phyloP scores from a whole-genome alignment of 805 yeast genomes.

The Schizosaccharomyces lindneri region DNA sequence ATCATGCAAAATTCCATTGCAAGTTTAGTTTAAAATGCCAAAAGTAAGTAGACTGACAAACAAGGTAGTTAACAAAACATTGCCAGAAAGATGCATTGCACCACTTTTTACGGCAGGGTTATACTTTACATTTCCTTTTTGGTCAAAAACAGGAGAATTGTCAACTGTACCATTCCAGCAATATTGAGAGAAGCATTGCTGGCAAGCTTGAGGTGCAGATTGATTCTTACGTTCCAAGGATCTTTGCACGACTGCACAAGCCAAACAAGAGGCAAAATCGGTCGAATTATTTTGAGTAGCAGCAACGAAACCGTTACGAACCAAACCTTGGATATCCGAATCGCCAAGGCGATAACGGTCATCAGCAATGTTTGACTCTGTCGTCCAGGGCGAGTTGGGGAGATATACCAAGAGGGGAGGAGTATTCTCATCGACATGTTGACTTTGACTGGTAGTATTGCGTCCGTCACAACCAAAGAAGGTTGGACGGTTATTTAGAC shows the following conservation, averaged over 20 bases:
- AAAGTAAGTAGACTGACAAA: not conserved
- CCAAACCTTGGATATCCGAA: conserved; percentile 31
- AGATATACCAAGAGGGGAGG: conserved; percentile 46
- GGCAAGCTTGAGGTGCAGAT: conserved; percentile 33
- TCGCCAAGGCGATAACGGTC: conserved; percentile 36
- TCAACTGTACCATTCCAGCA: conserved; percentile 33
- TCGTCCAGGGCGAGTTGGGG: conserved; percentile 48
- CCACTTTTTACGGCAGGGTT: not conserved
- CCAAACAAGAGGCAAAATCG: conserved; percentile 50
- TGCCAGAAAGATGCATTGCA: not conserved
- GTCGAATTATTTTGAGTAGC: conserved; percentile 42
- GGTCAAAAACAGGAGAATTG: not conserved
- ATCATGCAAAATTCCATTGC: too few relatives aligned
- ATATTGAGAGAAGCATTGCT: conserved; percentile 40
- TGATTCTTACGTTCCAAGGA: conserved; percentile 46
- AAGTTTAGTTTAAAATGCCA: not conserved
- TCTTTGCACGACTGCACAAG: conserved; percentile 63
- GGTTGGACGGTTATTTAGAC: conserved; percentile 35
- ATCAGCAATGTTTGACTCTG: conserved; percentile 47
- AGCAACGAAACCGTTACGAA: conserved; percentile 51
- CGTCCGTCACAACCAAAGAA: conserved; percentile 59
- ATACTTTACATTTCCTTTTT: not conserved
- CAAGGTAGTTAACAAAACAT: not conserved
- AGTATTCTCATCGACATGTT: conserved; percentile 10
- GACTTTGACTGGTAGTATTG: conserved; percentile 14